phyloP scores from a whole-genome alignment of 345 rosid species.

The Brassica cretica region DNA sequence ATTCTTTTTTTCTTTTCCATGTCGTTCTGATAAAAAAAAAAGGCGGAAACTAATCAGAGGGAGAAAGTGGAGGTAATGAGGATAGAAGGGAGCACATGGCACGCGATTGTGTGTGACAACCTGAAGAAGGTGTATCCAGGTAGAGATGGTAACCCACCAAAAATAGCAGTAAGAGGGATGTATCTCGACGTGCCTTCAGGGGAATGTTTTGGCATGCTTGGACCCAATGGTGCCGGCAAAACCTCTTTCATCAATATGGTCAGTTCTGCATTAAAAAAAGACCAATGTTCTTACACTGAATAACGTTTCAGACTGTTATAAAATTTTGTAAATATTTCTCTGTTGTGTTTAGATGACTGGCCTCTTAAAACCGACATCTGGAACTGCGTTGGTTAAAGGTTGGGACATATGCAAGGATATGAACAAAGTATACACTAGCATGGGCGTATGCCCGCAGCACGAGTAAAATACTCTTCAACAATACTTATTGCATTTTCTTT shows the following conservation, averaged over 20 bases:
- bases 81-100: conserved; percentile 51
- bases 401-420: conserved; percentile 67
- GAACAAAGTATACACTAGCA: conserved; percentile 74
- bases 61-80: conserved; percentile 74
- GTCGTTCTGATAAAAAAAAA: conserved; percentile 1
- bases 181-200: conserved; percentile 85
- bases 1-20: neutral
- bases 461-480: conserved; percentile 51
- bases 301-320: neutral
- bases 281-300: neutral
- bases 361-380: conserved; percentile 74
- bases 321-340: neutral
- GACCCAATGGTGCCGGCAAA: conserved; percentile 98
- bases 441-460: conserved; percentile 97
- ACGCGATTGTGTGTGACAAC: conserved; percentile 71
- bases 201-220: conserved; percentile 97
- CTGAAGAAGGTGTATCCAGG: conserved; percentile 84
- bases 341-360: conserved; percentile 74
- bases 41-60: conserved; percentile 44
- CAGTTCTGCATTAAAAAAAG: conserved; percentile 16
- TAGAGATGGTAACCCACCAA: conserved; percentile 86
- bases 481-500: neutral
- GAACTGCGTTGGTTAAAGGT: conserved; percentile 78
- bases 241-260: conserved; percentile 96
- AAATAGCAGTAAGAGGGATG: conserved; percentile 80